These are phyloP conservation scores for Candida xyloterini DNA, from an alignment of 805 yeast genomes.

Conservation along the genomic window DNA sequence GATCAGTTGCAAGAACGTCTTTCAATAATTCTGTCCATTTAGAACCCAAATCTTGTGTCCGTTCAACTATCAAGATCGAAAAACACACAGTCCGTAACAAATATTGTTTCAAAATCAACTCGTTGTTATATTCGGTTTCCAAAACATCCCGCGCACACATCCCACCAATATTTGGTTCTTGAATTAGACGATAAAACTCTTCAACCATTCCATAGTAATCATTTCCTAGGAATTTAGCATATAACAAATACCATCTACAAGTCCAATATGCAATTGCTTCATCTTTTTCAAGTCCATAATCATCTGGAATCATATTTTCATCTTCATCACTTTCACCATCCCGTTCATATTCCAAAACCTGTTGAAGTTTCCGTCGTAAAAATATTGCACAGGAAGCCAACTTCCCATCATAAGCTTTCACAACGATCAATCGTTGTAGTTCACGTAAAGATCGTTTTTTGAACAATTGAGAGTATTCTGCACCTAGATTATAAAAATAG, in stretches of 20 bases:
- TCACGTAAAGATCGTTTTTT: constrained; percentile 17
- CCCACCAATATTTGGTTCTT: constrained; percentile 12
- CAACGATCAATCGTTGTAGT: constrained; percentile 18
- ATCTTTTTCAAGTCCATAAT: constrained; percentile 10
- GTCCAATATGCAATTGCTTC: constrained; percentile 30
- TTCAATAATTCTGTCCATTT: constrained; percentile 15
- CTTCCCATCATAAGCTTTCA: constrained; percentile 21
- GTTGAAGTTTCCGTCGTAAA: constrained; percentile 20
- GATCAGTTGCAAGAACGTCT: constrained; percentile 22
- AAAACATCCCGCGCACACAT: constrained; percentile 22
- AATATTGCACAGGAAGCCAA: constrained; percentile 13
- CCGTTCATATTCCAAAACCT: constrained; percentile 20
- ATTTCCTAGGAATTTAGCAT: constrained; percentile 23
- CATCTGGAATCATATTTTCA: constrained; percentile 16
- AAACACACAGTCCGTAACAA: constrained; percentile 22
- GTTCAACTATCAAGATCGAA: constrained; percentile 20
- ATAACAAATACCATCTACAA: constrained; percentile 30
- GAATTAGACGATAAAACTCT: constrained; percentile 18
- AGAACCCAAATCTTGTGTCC: constrained; percentile 8
- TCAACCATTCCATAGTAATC: constrained; percentile 25
- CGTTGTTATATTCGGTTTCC: constrained; percentile 14
- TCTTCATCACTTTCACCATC: constrained; percentile 20
- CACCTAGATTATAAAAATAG: constrained; percentile 19
- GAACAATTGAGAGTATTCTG: constrained; percentile 15
- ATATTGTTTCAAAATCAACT: constrained; percentile 16